Evolutionary conservation across 2,329 filamentous ascomycete genomes (phyloP).

Genomic region (Madurella fahalii): DNA sequence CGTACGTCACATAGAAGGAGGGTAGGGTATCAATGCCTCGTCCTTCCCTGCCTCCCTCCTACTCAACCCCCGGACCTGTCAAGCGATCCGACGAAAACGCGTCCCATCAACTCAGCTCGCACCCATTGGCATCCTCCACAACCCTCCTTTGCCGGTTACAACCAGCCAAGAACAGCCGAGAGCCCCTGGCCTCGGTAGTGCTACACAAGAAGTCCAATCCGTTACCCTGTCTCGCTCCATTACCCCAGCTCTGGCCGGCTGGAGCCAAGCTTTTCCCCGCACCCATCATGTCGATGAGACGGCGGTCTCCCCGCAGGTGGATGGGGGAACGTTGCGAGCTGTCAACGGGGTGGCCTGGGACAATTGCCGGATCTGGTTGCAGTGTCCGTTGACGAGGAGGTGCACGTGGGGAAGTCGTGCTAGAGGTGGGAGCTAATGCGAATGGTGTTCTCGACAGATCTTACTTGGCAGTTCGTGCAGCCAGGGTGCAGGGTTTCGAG

Average conservation of each 20-base stretch:
- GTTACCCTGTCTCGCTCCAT: neutral
- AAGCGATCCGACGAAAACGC: neutral
- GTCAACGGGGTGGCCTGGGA: neutral
- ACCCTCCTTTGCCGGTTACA: neutral
- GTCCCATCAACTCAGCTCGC: too few relatives aligned
- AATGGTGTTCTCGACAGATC: neutral
- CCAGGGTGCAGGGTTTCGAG: neutral
- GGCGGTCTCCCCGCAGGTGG: neutral
- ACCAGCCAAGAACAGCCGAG: constrained; percentile 3
- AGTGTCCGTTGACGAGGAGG: constrained; percentile 6
- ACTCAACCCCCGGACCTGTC: neutral
- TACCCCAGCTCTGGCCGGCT: neutral
- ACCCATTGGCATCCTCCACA: too few relatives aligned
- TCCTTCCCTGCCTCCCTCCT: neutral
- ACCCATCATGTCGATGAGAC: neutral
- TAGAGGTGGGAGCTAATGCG: neutral
- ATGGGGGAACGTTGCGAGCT: constrained; percentile 2
- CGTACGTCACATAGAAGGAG: constrained; percentile 1
- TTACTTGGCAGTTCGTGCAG: neutral
- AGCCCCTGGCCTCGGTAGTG: neutral
- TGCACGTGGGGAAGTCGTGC: constrained; percentile 2
- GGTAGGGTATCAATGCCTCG: too few relatives aligned
- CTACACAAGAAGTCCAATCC: constrained; percentile 2
- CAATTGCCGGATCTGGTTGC: constrained; percentile 9
- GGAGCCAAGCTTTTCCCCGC: constrained; percentile 9